Percentiles rank a stretch among this genome's conserved stretches.
phyloP scores from a whole-genome alignment of 495 filamentous ascomycete species.

The Aspergillus panamensis region DNA sequence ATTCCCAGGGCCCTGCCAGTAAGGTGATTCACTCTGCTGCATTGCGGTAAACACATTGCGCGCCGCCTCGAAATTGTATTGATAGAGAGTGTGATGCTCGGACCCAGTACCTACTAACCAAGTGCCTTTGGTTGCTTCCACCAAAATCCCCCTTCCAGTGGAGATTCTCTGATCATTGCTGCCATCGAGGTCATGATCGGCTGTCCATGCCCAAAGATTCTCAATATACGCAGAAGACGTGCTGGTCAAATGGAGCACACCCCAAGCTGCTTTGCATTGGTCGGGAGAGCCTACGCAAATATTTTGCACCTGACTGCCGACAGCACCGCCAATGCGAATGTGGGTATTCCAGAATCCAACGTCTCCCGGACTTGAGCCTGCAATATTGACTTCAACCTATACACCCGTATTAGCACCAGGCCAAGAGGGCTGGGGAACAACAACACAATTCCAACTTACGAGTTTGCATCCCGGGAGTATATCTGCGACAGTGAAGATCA shows the following conservation, averaged over 20 bases:
- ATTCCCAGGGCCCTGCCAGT: slow-evolving; percentile 43
- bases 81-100: slow-evolving; percentile 50
- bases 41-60: slow-evolving; percentile 46
- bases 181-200: slow-evolving; percentile 50
- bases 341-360: slow-evolving; percentile 57
- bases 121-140: slow-evolving; percentile 44
- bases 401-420: background rate
- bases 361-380: slow-evolving; percentile 48
- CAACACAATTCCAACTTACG: slow-evolving; percentile 18
- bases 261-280: slow-evolving; percentile 51
- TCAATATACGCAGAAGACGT: slow-evolving; percentile 53
- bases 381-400: slow-evolving; percentile 48
- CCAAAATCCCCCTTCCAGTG: slow-evolving; percentile 47
- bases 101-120: slow-evolving; percentile 44
- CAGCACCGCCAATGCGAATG: slow-evolving; percentile 52
- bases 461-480: slow-evolving; percentile 46
- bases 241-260: slow-evolving; percentile 46
- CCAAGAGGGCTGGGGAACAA: background rate
- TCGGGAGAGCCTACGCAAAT: slow-evolving; percentile 33
- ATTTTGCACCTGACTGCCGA: slow-evolving; percentile 39
- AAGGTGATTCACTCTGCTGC: slow-evolving; percentile 46
- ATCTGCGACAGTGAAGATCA: slow-evolving; percentile 48
- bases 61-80: slow-evolving; percentile 48
- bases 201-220: slow-evolving; percentile 58
- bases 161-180: slow-evolving; percentile 40